Evolutionary conservation across 1,284 basidiomycete species (phyloP).

Genomic region (Xerocomus cyaneibrunnescens): DNA sequence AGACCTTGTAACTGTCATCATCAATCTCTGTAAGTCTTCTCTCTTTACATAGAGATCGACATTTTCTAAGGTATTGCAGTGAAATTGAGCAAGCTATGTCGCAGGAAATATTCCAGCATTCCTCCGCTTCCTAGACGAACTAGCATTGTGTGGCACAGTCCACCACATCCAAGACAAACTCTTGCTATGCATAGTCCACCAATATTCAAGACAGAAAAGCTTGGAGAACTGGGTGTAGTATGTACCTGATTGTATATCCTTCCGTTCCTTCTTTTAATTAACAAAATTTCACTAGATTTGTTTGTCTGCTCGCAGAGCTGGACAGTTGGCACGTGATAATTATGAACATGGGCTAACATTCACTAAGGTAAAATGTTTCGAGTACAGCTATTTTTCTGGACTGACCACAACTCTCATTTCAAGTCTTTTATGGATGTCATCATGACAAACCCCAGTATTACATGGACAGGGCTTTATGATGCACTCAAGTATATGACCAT

Average conservation of each 20-base stretch:
- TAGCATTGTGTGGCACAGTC: constrained; percentile 4
- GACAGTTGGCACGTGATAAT: constrained; percentile 26
- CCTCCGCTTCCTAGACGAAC: constrained; percentile 1
- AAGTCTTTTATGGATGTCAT: constrained; percentile 29
- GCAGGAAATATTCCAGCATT: not conserved
- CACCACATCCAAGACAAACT: constrained; percentile 10
- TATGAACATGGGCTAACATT: constrained; percentile 21
- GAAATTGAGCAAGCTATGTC: constrained; percentile 1
- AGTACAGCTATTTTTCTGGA: not conserved
- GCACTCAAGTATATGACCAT: constrained; percentile 19
- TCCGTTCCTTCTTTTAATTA: not conserved
- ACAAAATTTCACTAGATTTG: constrained; percentile 23
- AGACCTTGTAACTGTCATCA: constrained; percentile 10
- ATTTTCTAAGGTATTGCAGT: constrained; percentile 10
- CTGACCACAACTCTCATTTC: not conserved
- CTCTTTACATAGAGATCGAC: not conserved
- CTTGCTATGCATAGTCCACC: too few species aligned
- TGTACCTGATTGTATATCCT: too few species aligned
- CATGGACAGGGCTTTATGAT: constrained; percentile 26
- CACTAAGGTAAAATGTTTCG: constrained; percentile 21
- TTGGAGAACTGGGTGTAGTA: too few species aligned
- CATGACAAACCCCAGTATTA: constrained; percentile 12
- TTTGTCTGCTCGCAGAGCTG: constrained; percentile 31
- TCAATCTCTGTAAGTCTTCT: constrained; percentile 15
- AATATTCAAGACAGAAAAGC: too few species aligned